phyloP scores from a whole-genome alignment of 75 land plant genomes.

The Sequoiadendron giganteum region DNA sequence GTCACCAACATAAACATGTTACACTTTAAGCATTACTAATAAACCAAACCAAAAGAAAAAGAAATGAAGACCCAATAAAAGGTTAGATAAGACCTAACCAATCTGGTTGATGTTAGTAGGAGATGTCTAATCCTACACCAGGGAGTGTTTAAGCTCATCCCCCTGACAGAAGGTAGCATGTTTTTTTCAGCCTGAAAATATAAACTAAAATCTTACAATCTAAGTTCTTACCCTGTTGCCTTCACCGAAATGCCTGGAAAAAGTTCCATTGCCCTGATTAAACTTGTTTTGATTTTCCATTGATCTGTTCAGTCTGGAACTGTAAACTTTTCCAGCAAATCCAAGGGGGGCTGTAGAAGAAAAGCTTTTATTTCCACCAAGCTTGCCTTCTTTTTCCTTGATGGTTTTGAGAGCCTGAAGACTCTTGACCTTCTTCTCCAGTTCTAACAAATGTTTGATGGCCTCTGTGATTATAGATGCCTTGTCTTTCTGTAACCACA shows the following conservation, averaged over 20 bases:
- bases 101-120: too few relatives aligned
- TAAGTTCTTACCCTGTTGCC: background rate
- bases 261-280: background rate
- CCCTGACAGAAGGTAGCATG: too few relatives aligned
- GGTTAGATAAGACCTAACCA: too few relatives aligned
- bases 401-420: background rate
- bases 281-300: too few relatives aligned
- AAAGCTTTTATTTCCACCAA: background rate
- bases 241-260: background rate
- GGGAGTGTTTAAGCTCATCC: too few relatives aligned
- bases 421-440: background rate
- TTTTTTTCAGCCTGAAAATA: background rate
- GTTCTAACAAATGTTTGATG: background rate
- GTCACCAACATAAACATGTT: too few relatives aligned
- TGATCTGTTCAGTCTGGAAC: too few relatives aligned
- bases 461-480: background rate
- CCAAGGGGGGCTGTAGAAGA: background rate
- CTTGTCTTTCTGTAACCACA: background rate
- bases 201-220: background rate
- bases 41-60: too few relatives aligned
- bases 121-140: too few relatives aligned
- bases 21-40: too few relatives aligned
- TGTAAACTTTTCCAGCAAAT: background rate
- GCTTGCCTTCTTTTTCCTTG: background rate
- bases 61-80: too few relatives aligned